Evolutionary conservation across 805 yeast genomes (phyloP).

Genomic region (Sungouiozyma intestinalis): DNA sequence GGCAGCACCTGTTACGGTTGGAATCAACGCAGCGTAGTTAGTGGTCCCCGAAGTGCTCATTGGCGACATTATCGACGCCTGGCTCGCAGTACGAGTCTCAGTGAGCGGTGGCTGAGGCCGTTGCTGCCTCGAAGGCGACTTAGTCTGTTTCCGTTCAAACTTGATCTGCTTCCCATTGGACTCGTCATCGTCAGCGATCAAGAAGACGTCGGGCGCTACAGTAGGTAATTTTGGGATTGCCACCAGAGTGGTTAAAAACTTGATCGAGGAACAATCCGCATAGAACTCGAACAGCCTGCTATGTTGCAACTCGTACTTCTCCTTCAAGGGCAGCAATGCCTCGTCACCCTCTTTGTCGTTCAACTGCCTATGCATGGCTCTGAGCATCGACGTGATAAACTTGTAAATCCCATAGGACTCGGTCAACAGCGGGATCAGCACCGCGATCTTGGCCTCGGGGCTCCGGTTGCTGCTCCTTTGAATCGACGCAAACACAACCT

Average conservation of each 20-base stretch:
- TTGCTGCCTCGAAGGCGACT: constrained; percentile 1
- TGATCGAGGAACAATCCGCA: constrained; percentile 80
- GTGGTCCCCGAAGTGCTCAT: constrained; percentile 1
- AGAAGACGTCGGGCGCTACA: constrained; percentile 27
- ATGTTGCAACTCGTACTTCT: constrained; percentile 62
- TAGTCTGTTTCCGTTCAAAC: constrained; percentile 5
- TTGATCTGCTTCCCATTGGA: constrained; percentile 9
- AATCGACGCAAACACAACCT: constrained; percentile 62
- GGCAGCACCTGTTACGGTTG: constrained; percentile 14
- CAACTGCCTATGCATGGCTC: constrained; percentile 72
- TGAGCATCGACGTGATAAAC: constrained; percentile 78
- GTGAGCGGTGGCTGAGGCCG: constrained; percentile 1
- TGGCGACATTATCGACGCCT: constrained; percentile 5
- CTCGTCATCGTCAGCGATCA: constrained; percentile 16
- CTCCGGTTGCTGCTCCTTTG: constrained; percentile 34
- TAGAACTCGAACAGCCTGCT: constrained; percentile 66
- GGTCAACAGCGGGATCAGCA: constrained; percentile 80
- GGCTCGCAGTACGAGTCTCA: constrained; percentile 2
- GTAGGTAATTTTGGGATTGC: constrained; percentile 33
- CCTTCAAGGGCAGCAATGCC: constrained; percentile 63
- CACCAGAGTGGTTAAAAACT: constrained; percentile 69
- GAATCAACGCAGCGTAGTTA: constrained; percentile 8
- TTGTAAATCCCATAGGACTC: constrained; percentile 91
- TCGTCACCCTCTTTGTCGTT: constrained; percentile 43
- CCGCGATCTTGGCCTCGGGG: constrained; percentile 70